Base-by-base conservation (phyloP, 768 basidiomycete species). In the Pleurotus cornucopiae region DNA sequence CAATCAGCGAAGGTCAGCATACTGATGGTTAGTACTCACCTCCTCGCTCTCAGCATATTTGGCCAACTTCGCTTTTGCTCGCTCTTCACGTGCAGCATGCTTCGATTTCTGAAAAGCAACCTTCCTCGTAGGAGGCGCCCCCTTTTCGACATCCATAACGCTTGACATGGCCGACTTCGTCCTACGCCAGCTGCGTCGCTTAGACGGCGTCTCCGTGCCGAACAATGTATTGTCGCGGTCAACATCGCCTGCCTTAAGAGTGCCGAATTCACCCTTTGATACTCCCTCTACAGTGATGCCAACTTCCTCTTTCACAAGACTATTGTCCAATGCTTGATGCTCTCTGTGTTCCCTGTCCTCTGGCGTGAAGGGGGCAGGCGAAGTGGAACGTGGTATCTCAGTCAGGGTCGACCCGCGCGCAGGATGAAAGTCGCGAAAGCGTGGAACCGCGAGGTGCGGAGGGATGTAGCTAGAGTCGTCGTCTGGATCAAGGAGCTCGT, bases 401-500 rank as follows among this genome's bases (percentile, higher is more conserved):
- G 64, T 72, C 44, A 65, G 59, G 25, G 61, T 69, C 4, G 58
- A 64, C 5, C 67, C 68, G 45, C 61, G 58, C 2, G 69, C 68
- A 5, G 67, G 60, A 2, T 60, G 49, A 20, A 26, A 25, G 16
- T 26, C 7, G 13, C 51, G 30, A 23, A 4, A 23, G 18, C 11
- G 43, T 16, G n/a, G 23, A 2, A 30, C 37, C 14, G 18, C 7
- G 16, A 45, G 6, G 38, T 41, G 51, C 16, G 49, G 47, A 13
- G 56, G 57, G 23, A 41, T 49, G 41, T 54, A 45, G 54, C 23
- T 55, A 6, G 55, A 26, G 18, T 57, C 34, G 16, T 68, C 69
- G 16, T 75, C 70, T 14, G 62, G 55, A 40, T 69, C 69, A 5
- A 64, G 66, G 23, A 89, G 73, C 46, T 83, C 75, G 63, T 91